A percentile compares a stretch with the other conserved stretches of the same genome.
phyloP scores from a whole-genome alignment of 306 rosid genomes.

The Fagus sylvatica region DNA sequence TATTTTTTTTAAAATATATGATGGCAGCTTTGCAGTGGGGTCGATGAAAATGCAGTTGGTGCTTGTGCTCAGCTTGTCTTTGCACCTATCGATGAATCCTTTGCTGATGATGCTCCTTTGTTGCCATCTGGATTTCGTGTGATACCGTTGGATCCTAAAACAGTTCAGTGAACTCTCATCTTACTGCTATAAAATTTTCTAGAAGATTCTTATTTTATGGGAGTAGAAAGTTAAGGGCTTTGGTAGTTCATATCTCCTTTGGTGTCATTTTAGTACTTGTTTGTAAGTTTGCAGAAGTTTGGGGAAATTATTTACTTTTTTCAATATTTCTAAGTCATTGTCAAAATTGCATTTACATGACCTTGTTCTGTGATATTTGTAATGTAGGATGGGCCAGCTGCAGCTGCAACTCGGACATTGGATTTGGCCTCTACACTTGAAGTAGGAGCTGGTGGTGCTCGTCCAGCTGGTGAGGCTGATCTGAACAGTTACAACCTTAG shows the following conservation, averaged over 20 bases:
- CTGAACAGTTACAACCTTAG: conserved; percentile 62
- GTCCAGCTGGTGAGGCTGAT: conserved; percentile 59
- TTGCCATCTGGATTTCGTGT: conserved; percentile 94
- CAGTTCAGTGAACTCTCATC: conserved; percentile 47
- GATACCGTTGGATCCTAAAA: conserved; percentile 87
- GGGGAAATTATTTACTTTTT: too few species aligned
- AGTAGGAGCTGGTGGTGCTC: conserved; percentile 67
- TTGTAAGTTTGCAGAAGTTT: too few species aligned
- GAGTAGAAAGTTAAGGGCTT: too few species aligned
- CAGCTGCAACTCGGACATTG: conserved; percentile 65
- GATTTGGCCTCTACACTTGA: conserved; percentile 94
- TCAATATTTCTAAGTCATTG: too few species aligned
- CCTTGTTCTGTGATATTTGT: conserved; percentile 4
- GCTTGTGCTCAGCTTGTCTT: conserved; percentile 95
- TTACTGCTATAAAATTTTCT: neutral
- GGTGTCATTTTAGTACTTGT: too few species aligned
- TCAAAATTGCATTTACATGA: too few species aligned
- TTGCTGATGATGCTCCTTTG: conserved; percentile 91
- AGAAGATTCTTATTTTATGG: neutral
- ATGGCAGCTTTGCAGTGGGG: conserved; percentile 86
- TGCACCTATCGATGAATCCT: conserved; percentile 96
- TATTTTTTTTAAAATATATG: neutral
- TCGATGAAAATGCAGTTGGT: conserved; percentile 86
- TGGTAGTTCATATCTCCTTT: too few species aligned
- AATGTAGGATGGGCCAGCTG: conserved; percentile 63